phyloP scores from a whole-genome alignment of 805 yeast species.

The Metschnikowia santaceciliae region DNA sequence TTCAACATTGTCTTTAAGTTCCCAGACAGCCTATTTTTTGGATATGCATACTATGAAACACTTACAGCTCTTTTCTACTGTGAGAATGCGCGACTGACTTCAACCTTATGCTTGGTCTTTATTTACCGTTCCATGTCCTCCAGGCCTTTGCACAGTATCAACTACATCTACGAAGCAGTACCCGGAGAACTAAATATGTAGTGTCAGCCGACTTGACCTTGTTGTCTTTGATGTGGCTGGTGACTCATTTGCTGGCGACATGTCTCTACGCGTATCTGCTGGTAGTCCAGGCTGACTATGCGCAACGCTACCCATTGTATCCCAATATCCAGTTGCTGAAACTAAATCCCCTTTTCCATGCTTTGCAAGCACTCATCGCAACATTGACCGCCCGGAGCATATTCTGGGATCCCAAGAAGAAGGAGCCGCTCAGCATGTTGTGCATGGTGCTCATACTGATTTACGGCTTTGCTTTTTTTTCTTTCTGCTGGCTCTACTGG shows the following conservation, averaged over 20 bases:
- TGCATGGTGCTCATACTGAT: slow-evolving; percentile 8
- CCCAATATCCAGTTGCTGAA: slow-evolving; percentile 1
- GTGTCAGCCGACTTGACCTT: slow-evolving; percentile 14
- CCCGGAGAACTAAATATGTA: slow-evolving; percentile 4
- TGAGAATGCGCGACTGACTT: not conserved
- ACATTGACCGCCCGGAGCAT: slow-evolving; percentile 1
- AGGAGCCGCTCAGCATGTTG: slow-evolving; percentile 11
- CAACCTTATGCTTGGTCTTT: not conserved
- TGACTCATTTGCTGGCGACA: slow-evolving; percentile 8
- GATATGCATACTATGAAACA: too few relatives aligned
- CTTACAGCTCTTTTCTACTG: too few relatives aligned
- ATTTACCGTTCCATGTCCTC: slow-evolving; percentile 8
- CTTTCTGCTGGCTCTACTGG: slow-evolving; percentile 3
- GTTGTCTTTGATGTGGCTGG: slow-evolving; percentile 11
- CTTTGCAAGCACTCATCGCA: not conserved
- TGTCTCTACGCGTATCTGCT: slow-evolving; percentile 9
- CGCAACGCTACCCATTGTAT: slow-evolving; percentile 12
- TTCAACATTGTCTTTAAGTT: too few relatives aligned
- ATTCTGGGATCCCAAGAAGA: slow-evolving; percentile 3
- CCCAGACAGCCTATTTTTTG: too few relatives aligned
- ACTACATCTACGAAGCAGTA: slow-evolving; percentile 1
- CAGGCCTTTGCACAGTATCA: slow-evolving; percentile 7
- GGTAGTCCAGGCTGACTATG: slow-evolving; percentile 6
- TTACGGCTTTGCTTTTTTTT: not conserved
- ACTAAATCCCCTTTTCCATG: not conserved